Evolutionary conservation across 2,329 filamentous ascomycete genomes (phyloP).

Genomic region (Cyanodermella asteris): DNA sequence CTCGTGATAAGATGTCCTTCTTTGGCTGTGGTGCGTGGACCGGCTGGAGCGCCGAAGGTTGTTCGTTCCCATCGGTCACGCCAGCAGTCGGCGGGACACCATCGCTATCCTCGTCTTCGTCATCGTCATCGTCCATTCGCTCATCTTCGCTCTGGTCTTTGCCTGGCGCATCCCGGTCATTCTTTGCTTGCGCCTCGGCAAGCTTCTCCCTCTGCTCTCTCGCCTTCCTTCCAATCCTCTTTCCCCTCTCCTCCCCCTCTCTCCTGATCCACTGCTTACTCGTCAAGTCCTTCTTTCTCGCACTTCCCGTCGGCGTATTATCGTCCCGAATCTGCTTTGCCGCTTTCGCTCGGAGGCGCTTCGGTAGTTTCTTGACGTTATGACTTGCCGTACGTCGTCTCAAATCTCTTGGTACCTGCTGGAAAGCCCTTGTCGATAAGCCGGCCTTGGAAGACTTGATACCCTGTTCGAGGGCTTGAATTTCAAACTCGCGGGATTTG

Average conservation of each 20-base stretch:
- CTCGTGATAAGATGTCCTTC: slow-evolving; percentile 46
- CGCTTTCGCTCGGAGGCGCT: slow-evolving; percentile 48
- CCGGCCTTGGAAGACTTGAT: slow-evolving; percentile 52
- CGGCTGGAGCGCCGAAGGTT: slow-evolving; percentile 10
- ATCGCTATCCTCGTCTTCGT: slow-evolving; percentile 10
- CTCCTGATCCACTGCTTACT: slow-evolving; percentile 32
- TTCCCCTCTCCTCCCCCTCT: slow-evolving; percentile 53
- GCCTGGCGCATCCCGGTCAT: no score
- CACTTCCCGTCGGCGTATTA: slow-evolving; percentile 64
- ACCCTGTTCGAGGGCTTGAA: slow-evolving; percentile 60
- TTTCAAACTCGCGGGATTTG: slow-evolving; percentile 70
- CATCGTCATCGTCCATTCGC: slow-evolving; percentile 13
- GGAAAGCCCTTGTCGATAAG: slow-evolving; percentile 55
- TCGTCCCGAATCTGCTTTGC: slow-evolving; percentile 60
- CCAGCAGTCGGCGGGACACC: slow-evolving; percentile 5
- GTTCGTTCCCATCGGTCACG: slow-evolving; percentile 8
- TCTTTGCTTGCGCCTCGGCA: slow-evolving; percentile 21
- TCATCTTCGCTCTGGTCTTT: slow-evolving; percentile 16
- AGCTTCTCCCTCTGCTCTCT: slow-evolving; percentile 21
- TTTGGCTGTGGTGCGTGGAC: slow-evolving; percentile 40
- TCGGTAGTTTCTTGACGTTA: slow-evolving; percentile 77
- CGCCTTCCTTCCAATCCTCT: slow-evolving; percentile 30
- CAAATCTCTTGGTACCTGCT: slow-evolving; percentile 68
- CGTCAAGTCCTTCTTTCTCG: slow-evolving; percentile 24
- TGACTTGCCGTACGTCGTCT: slow-evolving; percentile 79